These are phyloP conservation scores for Nematocida ausubeli DNA, from an alignment of 371 early-diverging fungal genomes.

Conservation along the genomic window DNA sequence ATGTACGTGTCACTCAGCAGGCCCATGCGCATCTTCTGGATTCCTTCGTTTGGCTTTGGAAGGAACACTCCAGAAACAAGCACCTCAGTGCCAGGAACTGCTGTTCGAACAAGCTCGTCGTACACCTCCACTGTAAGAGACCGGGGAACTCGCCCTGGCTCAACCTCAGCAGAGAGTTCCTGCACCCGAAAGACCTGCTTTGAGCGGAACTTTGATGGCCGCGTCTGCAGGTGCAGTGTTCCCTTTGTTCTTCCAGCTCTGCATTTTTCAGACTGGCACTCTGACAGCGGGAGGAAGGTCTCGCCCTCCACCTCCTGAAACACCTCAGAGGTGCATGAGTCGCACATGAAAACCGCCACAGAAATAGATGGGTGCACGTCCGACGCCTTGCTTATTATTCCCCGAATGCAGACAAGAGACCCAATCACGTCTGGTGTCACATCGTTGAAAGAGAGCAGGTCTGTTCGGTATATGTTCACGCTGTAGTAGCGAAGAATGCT, in stretches of 20 bases:
- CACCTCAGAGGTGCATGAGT: constrained; percentile 87
- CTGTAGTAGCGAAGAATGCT: constrained; percentile 64
- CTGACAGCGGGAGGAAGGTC: constrained; percentile 76
- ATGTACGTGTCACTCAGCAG: constrained; percentile 87
- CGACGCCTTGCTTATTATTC: constrained; percentile 88
- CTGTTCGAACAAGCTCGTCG: constrained; percentile 75
- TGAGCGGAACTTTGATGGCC: constrained; percentile 78
- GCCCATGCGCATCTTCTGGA: constrained; percentile 82
- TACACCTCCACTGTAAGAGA: constrained; percentile 82
- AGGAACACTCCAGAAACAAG: constrained; percentile 81
- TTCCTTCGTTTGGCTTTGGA: constrained; percentile 85
- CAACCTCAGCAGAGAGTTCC: constrained; percentile 80
- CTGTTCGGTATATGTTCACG: constrained; percentile 33
- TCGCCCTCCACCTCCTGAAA: constrained; percentile 79
- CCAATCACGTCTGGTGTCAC: constrained; percentile 79
- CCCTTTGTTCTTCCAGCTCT: constrained; percentile 77
- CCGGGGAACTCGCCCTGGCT: constrained; percentile 93
- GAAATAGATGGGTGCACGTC: constrained; percentile 85
- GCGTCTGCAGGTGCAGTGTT: constrained; percentile 80
- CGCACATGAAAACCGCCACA: constrained; percentile 88
- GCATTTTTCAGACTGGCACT: constrained; percentile 81
- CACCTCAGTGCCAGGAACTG: constrained; percentile 85
- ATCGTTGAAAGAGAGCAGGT: constrained; percentile 71
- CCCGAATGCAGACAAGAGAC: constrained; percentile 78
- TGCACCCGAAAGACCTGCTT: constrained; percentile 65